A percentile compares a stretch with the other conserved stretches of the same genome.
Evolutionary conservation across 139 green algal species (phyloP).

Genomic region (Chara braunii): DNA sequence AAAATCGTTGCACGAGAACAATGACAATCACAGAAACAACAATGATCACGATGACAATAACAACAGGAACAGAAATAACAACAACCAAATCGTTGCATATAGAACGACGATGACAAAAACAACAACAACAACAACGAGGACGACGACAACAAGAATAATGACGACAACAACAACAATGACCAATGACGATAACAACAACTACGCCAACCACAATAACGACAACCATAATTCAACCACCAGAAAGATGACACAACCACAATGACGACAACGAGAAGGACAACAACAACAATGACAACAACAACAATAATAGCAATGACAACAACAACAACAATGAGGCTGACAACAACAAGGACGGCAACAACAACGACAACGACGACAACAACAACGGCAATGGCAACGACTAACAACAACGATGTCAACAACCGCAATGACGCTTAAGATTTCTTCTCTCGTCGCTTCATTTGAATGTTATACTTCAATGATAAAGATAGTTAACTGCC

Average conservation of each 20-base stretch:
- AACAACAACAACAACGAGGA: neutral
- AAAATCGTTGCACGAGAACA: no score
- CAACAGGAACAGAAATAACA: neutral
- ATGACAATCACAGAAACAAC: no score
- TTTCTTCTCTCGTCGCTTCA: no score
- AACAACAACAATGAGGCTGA: neutral
- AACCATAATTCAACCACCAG: neutral
- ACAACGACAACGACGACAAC: constrained; percentile 7
- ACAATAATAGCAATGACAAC: neutral
- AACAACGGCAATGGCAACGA: neutral
- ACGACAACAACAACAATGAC: neutral
- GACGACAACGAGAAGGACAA: neutral
- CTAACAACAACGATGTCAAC: constrained; percentile 3
- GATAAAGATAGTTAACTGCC: no score
- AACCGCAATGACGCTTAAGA: no score
- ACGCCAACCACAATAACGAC: neutral
- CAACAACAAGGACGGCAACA: constrained; percentile 6
- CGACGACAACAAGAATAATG: neutral
- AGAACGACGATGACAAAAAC: no score
- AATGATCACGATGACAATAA: neutral
- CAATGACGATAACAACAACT: neutral
- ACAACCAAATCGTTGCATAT: neutral
- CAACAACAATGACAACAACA: neutral
- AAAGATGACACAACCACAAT: neutral
- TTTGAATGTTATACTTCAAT: no score